A percentile compares a stretch with the other conserved stretches of the same genome.
Conservation (phyloP, 495 filamentous ascomycete species). For the Delitschia confertaspora region DNA sequence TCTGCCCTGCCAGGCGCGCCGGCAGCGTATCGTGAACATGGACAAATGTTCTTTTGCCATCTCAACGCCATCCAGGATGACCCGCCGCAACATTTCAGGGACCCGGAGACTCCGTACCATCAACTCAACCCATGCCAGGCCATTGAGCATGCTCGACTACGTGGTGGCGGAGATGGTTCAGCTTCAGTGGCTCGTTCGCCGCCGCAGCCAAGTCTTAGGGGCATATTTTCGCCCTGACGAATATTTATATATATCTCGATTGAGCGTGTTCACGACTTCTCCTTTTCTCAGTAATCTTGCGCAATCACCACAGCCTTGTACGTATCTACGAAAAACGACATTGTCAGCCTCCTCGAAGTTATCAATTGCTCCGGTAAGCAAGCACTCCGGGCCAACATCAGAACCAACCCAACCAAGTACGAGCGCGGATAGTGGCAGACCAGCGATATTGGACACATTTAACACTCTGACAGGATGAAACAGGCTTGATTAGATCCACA, state of each 20-base stretch:
- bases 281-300: background rate
- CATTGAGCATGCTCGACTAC: constrained; percentile 3
- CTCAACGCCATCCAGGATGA: constrained; percentile 23
- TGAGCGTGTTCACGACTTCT: background rate
- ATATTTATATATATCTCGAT: constrained; percentile 23
- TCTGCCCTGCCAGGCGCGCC: constrained; percentile 14
- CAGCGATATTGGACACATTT: background rate
- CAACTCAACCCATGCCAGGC: constrained; percentile 13
- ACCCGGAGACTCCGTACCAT: constrained; percentile 12
- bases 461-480: constrained; percentile 8
- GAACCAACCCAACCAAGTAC: background rate
- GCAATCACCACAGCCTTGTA: background rate
- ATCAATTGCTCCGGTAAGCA: constrained; percentile 14
- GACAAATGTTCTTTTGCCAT: constrained; percentile 26
- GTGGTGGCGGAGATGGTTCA: constrained; percentile 21
- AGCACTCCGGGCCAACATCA: background rate
- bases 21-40: constrained; percentile 12
- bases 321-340: background rate
- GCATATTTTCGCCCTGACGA: constrained; percentile 7
- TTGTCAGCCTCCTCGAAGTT: background rate
- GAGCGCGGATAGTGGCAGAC: background rate
- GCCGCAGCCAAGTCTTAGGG: constrained; percentile 16
- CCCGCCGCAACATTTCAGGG: constrained; percentile 12
- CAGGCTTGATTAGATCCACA: constrained; percentile 7
- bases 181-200: constrained; percentile 17